Evolutionary conservation across 176 grass and related monocot genomes (phyloP).

Genomic region (Phoenix dactylifera): DNA sequence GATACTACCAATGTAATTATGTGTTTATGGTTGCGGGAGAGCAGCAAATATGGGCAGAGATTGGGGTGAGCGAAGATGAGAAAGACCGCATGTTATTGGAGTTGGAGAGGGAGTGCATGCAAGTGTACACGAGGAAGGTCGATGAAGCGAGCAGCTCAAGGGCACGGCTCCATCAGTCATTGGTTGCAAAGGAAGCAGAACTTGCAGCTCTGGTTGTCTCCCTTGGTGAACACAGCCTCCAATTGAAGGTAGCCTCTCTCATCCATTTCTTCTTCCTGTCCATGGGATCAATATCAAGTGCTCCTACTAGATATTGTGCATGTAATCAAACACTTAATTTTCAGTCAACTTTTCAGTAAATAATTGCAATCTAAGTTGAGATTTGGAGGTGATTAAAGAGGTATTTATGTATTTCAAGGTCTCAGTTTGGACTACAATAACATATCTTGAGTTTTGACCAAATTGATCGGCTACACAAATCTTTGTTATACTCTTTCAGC

Average conservation of each 20-base stretch:
- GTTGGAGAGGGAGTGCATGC: constrained; percentile 88
- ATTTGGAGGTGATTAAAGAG: too few species aligned
- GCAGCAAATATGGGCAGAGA: constrained; percentile 89
- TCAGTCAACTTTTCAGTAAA: too few species aligned
- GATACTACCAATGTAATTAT: constrained; percentile 12
- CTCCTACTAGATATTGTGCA: too few species aligned
- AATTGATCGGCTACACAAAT: too few species aligned
- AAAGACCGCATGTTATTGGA: constrained; percentile 86
- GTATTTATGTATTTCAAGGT: too few species aligned
- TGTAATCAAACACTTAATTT: too few species aligned
- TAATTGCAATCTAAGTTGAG: too few species aligned
- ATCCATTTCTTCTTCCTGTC: not conserved
- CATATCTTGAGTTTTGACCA: too few species aligned
- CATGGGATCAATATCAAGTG: not conserved
- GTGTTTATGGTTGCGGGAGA: constrained; percentile 6
- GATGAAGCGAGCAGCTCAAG: constrained; percentile 62
- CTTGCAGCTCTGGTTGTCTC: constrained; percentile 63
- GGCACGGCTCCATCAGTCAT: constrained; percentile 55
- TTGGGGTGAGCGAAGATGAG: constrained; percentile 79
- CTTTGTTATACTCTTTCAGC: too few species aligned
- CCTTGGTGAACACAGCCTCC: constrained; percentile 54
- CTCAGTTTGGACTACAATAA: too few species aligned
- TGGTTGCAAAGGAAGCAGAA: constrained; percentile 78
- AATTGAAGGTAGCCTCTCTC: constrained; percentile 42
- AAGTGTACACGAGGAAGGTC: constrained; percentile 64